phyloP scores from a whole-genome alignment of 129 eudicot genomes.

The Kitagawia praeruptora region DNA sequence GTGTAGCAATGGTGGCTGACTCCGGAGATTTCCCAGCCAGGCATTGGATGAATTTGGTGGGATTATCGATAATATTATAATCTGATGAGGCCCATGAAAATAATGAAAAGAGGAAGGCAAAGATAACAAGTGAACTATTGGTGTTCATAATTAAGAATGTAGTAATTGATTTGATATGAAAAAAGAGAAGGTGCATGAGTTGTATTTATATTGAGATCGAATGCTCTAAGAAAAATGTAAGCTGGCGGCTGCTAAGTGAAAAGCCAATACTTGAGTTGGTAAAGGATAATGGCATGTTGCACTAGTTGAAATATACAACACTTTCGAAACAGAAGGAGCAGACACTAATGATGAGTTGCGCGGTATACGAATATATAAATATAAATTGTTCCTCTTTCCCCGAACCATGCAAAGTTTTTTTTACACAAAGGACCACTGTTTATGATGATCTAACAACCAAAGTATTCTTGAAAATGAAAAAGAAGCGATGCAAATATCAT shows the following conservation, averaged over 20 bases:
- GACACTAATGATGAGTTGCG: background rate
- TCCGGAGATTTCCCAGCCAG: background rate
- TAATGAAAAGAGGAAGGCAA: background rate
- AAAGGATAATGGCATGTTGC: background rate
- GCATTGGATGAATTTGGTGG: background rate
- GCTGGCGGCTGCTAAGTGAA: background rate
- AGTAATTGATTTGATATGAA: background rate
- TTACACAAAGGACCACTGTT: background rate
- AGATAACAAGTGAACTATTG: background rate
- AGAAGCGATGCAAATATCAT: background rate
- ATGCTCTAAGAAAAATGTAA: background rate
- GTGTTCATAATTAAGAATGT: background rate
- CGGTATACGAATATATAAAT: background rate
- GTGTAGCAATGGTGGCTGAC: background rate
- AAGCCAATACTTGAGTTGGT: background rate
- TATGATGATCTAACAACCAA: background rate
- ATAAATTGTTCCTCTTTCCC: no score
- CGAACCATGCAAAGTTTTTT: no score
- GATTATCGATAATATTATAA: background rate
- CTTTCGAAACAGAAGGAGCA: background rate
- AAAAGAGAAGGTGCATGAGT: background rate
- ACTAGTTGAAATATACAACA: background rate
- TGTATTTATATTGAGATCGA: background rate
- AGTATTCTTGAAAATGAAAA: background rate
- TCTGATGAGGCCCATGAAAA: background rate